Percentiles rank a stretch among this genome's conserved stretches.
These are phyloP conservation scores for Globisporangium radiosum DNA, from an alignment of 352 stramenopile genomes.

Conservation along the genomic window DNA sequence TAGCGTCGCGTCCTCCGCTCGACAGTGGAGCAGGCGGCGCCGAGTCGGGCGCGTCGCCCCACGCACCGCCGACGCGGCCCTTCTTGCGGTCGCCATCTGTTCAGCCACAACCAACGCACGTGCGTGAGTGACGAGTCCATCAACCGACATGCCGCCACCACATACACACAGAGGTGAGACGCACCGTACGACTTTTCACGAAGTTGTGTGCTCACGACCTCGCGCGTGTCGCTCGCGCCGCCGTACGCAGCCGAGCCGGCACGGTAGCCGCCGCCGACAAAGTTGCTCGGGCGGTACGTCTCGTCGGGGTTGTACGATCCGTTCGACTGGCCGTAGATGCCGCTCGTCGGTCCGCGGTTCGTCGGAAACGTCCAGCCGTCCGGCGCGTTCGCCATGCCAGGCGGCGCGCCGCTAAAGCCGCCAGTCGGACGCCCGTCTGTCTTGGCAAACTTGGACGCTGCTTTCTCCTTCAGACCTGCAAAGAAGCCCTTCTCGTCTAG, in stretches of 20 bases:
- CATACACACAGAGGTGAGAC: conserved; percentile 1
- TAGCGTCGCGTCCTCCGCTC: conserved; percentile 23
- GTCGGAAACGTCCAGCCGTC: conserved; percentile 84
- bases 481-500: conserved; percentile 85
- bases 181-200: conserved; percentile 76
- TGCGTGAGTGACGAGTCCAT: not conserved
- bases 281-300: conserved; percentile 56
- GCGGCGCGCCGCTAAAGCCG: conserved; percentile 52
- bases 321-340: conserved; percentile 44
- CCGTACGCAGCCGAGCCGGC: conserved; percentile 32
- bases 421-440: conserved; percentile 37
- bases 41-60: conserved; percentile 28
- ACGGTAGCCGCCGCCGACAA: conserved; percentile 40
- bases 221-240: conserved; percentile 34
- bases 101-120: not conserved
- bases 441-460: conserved; percentile 71
- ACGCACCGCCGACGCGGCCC: conserved; percentile 71
- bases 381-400: conserved; percentile 59
- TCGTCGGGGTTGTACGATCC: conserved; percentile 79
- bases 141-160: not conserved
- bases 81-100: conserved; percentile 79
- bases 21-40: conserved; percentile 13
- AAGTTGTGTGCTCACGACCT: conserved; percentile 55
- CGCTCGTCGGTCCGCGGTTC: conserved; percentile 74
- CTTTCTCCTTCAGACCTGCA: conserved; percentile 80